Percentiles rank a stretch among this genome's conserved stretches.
These are phyloP conservation scores for Pleurotus citrinopileatus DNA, from an alignment of 768 basidiomycete genomes.

Conservation along the genomic window DNA sequence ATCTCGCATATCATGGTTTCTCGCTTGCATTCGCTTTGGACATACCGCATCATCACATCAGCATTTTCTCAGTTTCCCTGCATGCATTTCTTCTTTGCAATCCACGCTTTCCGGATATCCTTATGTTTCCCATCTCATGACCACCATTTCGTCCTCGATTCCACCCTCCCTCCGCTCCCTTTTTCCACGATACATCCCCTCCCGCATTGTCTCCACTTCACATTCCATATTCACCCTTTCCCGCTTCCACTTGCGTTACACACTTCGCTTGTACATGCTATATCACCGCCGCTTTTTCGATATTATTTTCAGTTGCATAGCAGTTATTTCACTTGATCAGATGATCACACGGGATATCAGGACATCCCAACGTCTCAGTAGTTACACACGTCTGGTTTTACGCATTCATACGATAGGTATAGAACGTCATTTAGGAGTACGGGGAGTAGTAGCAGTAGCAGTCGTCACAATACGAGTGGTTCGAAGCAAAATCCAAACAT, in stretches of 20 bases:
- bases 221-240: background rate
- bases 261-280: conserved; percentile 5
- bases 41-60: conserved; percentile 4
- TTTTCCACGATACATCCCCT: background rate
- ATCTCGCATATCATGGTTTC: conserved; percentile 1
- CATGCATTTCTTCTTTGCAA: background rate
- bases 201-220: conserved; percentile 7
- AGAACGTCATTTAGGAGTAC: background rate
- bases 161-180: background rate
- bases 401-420: background rate
- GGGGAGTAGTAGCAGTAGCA: background rate
- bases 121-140: conserved; percentile 4
- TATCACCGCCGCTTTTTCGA: conserved; percentile 6
- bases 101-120: conserved; percentile 9
- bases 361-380: conserved; percentile 7
- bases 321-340: conserved; percentile 2
- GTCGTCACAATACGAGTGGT: no score
- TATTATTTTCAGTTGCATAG: conserved; percentile 2
- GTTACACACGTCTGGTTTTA: background rate
- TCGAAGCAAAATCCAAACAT: background rate
- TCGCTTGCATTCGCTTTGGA: conserved; percentile 2
- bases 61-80: conserved; percentile 1
- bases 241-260: conserved; percentile 5
- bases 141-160: background rate
- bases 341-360: conserved; percentile 6